Base-by-base conservation (phyloP, 2,329 filamentous ascomycete species). In the Cladophialophora yegresii region DNA sequence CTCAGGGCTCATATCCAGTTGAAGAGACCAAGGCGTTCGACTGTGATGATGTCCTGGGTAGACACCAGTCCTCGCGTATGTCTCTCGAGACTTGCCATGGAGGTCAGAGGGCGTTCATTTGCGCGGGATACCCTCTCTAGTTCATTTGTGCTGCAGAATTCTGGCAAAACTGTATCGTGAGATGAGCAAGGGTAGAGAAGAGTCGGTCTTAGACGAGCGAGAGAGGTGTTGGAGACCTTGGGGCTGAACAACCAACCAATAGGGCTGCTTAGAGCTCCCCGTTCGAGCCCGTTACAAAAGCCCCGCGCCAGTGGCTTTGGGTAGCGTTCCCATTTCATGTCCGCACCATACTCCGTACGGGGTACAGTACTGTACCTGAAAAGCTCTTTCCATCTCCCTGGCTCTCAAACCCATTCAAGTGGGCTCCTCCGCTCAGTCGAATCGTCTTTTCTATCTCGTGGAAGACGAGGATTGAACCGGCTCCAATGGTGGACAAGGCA, bases 351-450 rank as follows among this genome's bases (percentile, higher is more conserved):
- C n/a, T n/a, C n/a, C n/a, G n/a, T n/a, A n/a, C n/a, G n/a, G n/a
- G n/a, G n/a, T n/a, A n/a, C n/a, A n/a, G n/a, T n/a, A n/a, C n/a
- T n/a, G n/a, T n/a, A n/a, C n/a, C n/a, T n/a, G n/a, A n/a, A n/a
- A n/a, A n/a, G 26, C 26, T 3, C 26, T 6, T 28, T 6, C 6
- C 26, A 12, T 4, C 9, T 36, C 9, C 33, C 9, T 10, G 1
- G 10, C 13, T 2, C 33, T 36, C 10, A 12, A 36, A 13, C 8
- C 33, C 10, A 36, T 36, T 36, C 33, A 36, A 10, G 33, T 36
- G 8, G 33, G 33, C 33, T 36, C 73, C 69, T 79, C 77, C 32
- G 74, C 74, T 26, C 77, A 74, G 72, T 51, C 60, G 79, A 74
- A 2, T 60, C 68, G 33, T 67, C 71, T 65, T 76, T 77, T 58